Percentiles rank a stretch among this genome's conserved stretches.
These are phyloP conservation scores for Claviceps monticola DNA, from an alignment of 2,329 filamentous ascomycete species.

Conservation along the genomic window DNA sequence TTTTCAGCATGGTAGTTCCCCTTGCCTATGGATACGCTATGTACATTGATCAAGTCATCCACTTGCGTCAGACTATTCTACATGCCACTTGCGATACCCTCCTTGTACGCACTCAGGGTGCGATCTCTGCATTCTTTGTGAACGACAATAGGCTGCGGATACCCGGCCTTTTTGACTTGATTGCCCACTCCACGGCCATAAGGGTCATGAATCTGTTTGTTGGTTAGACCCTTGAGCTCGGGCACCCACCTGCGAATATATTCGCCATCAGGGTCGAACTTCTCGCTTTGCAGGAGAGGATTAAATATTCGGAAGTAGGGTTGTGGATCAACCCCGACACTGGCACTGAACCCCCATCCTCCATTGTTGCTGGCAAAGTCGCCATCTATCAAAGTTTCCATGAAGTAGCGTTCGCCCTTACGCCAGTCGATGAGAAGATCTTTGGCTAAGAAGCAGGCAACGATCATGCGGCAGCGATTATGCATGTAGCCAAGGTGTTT, in stretches of 20 bases:
- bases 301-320: constrained; percentile 91
- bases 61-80: constrained; percentile 2
- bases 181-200: constrained; percentile 50
- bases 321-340: constrained; percentile 67
- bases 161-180: constrained; percentile 51
- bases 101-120: constrained; percentile 58
- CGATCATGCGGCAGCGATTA: constrained; percentile 74
- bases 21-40: neutral
- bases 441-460: constrained; percentile 67
- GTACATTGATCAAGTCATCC: too few species aligned
- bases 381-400: constrained; percentile 66
- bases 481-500: constrained; percentile 62
- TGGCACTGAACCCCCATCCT: constrained; percentile 44
- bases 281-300: constrained; percentile 70
- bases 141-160: constrained; percentile 61
- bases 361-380: constrained; percentile 69
- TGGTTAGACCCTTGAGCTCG: constrained; percentile 51
- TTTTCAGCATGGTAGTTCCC: too few species aligned
- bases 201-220: constrained; percentile 67
- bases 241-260: constrained; percentile 77
- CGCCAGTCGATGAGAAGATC: constrained; percentile 75
- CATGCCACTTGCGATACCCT: constrained; percentile 20
- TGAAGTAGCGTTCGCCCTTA: constrained; percentile 68
- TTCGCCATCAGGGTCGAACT: constrained; percentile 63
- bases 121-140: constrained; percentile 56